Percentiles rank a stretch among this genome's conserved stretches.
Conservation (phyloP, 805 yeast genomes). For the Vanderwaltozyma tropicalis region DNA sequence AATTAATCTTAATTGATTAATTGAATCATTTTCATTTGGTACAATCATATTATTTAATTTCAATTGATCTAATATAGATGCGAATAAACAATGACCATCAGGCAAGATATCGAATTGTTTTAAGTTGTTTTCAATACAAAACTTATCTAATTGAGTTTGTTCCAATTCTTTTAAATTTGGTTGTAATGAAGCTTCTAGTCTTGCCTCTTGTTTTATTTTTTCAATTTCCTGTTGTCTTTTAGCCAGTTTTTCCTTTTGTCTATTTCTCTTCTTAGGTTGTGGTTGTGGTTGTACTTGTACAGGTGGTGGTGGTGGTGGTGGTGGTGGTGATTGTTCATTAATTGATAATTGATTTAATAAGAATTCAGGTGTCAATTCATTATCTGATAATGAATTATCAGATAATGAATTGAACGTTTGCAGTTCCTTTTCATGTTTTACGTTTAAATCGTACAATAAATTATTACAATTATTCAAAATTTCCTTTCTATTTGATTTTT, state of each 20-base stretch:
- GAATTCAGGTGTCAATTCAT: conserved; percentile 55
- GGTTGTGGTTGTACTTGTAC: conserved; percentile 6
- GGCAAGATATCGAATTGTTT: conserved; percentile 63
- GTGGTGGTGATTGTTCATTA: conserved; percentile 21
- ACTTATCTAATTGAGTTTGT: conserved; percentile 47
- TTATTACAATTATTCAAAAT: conserved; percentile 49
- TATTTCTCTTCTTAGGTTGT: conserved; percentile 41
- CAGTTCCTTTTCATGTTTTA: conserved; percentile 44
- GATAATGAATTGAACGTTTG: background rate
- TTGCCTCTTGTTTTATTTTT: conserved; percentile 55
- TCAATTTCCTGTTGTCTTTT: conserved; percentile 62
- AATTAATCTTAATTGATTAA: conserved; percentile 43
- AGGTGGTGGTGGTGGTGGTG: background rate
- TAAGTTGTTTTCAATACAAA: conserved; percentile 42
- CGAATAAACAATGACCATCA: conserved; percentile 91
- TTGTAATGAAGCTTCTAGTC: conserved; percentile 50
- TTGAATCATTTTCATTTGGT: conserved; percentile 9
- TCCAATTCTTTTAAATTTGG: conserved; percentile 69
- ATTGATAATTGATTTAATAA: conserved; percentile 44
- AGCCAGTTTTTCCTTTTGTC: conserved; percentile 78
- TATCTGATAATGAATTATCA: conserved; percentile 22
- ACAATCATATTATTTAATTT: conserved; percentile 13
- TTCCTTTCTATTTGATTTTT: conserved; percentile 65
- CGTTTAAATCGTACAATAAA: conserved; percentile 46
- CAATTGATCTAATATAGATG: conserved; percentile 75